Base-by-base conservation (phyloP, 108 stramenopile genomes). In the Skeletonema grethae region DNA sequence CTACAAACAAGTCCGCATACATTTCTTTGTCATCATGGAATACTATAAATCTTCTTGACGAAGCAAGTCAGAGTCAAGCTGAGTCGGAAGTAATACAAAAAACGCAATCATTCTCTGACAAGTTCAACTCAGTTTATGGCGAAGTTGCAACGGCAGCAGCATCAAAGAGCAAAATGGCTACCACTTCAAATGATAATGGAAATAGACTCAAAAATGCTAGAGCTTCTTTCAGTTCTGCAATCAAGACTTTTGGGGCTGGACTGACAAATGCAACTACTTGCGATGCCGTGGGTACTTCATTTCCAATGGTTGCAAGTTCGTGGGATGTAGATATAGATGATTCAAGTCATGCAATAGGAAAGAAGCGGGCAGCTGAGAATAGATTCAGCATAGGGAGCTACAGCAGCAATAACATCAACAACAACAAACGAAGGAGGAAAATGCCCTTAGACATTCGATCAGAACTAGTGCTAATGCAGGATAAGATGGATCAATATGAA, bases 281-380 rank as follows among this genome's bases (percentile, higher is more conserved):
- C 22, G 50, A 53, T 53, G 35, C 60, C 7, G 16, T 36, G 9
- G 35, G n/a, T 34, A 60, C 59, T 5, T 5, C 38, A 18, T 61
- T 32, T 18, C 38, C 31, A 7, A 18, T 32, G 35, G 60, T 61
- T 18, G 60, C 35, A 13, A 36, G 31, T 34, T 61, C 60, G 2
- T 61, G 60, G 60, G 60, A 61, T 61, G 60, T 61, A 36, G 32
- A 61, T 61, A 32, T 36, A 36, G 34, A 35, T 18, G 60, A 36
- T 13, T 53, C 22, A 5, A 53, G 50, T 9, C 60, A 61, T 5
- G 1, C 35, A 8, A 2, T 7, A 35, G 59, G 59, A 60, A 30
- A 60, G 59, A 61, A 61, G 9, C 24, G 30, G 22, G 10, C 60
- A 18, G 18, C 50, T 2, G 50, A 53, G 0, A 53, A 8, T 2